Base-by-base conservation (phyloP, 177 flowering plant species). In the Vitis hybrid region DNA sequence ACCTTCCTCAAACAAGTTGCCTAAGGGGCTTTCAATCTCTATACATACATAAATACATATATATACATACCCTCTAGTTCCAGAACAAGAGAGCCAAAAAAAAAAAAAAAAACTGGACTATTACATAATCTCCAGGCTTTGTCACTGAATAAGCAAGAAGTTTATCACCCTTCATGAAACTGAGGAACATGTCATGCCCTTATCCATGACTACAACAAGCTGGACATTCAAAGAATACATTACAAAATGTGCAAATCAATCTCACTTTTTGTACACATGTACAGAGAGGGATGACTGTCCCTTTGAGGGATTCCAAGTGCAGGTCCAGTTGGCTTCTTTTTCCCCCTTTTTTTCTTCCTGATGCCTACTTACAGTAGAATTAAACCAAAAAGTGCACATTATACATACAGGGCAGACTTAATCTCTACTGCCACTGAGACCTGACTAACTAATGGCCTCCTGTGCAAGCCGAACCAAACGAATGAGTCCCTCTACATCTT, bases 401-500 rank as follows among this genome's bases (percentile, higher is more conserved):
- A 55, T 66, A 76, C 65, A 48, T 68, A 80, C 73, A 75, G 64
- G 58, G 14, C 65, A 71, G 65, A 64, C 61, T 69, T 59, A 74
- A 55, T 78, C 76, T 75, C 63, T 73, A 59, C 69, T 59, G 16
- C 64, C 77, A 65, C 70, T 33, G 52, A 48, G 51, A 60, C 78
- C 84, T 60, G 75, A 79, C 63, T 72, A 83, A 75, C 76, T 76
- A 71, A 86, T 81, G 49, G 86, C 83, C 75, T 84, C 88, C 79
- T 77, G 68, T 56, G 97, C 94, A 70, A 79, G 72, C 78, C 81
- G 83, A 56, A 87, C 90, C 76, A 91, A 80, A 62, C 70, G 83
- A 60, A 88, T 60, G 15, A 93, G 73, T 55, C 80, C 87, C 20
- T 82, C 89, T 13, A 91, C 78, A 72, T 93, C 92, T 69, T 93